Conservation (phyloP, 73 alveolate genomes). For the Halteria grandinella region DNA sequence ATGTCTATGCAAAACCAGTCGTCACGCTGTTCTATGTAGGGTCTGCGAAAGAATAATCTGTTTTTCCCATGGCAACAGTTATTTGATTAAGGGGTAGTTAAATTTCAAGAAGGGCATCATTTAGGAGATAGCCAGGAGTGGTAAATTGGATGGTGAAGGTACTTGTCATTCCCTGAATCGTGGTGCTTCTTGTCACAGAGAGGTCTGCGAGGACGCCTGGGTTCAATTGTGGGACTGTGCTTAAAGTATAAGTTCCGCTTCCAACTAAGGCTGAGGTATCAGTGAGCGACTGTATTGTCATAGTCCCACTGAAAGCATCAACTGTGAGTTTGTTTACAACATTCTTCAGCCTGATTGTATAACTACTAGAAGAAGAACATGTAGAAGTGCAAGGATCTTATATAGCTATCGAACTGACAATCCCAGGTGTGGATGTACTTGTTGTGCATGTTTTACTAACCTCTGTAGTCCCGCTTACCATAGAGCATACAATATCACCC, state of each 20-base stretch:
- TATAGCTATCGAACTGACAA: background rate
- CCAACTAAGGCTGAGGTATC: conserved; percentile 27
- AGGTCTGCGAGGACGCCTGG: conserved; percentile 19
- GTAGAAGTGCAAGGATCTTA: conserved; percentile 35
- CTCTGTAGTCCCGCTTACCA: background rate
- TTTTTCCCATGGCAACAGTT: too few relatives aligned
- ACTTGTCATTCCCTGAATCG: conserved; percentile 54
- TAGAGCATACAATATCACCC: background rate
- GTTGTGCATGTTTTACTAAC: conserved; percentile 31
- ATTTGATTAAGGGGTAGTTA: conserved; percentile 45
- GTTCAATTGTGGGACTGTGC: conserved; percentile 43
- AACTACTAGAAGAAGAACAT: conserved; percentile 46
- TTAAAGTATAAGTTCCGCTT: conserved; percentile 31
- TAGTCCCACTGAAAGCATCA: conserved; percentile 62
- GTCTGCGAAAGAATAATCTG: too few relatives aligned
- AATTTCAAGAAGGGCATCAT: conserved; percentile 42
- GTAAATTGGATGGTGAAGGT: conserved; percentile 37
- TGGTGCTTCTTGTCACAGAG: conserved; percentile 50
- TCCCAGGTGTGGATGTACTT: conserved; percentile 8
- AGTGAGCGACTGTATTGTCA: conserved; percentile 28
- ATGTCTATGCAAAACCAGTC: too few relatives aligned
- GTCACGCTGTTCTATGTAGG: too few relatives aligned
- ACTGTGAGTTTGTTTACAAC: conserved; percentile 56
- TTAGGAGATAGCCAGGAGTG: conserved; percentile 52
- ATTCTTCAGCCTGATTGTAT: conserved; percentile 57